phyloP scores from a whole-genome alignment of 2,329 filamentous ascomycete genomes.

The Bipolaris cookei region DNA sequence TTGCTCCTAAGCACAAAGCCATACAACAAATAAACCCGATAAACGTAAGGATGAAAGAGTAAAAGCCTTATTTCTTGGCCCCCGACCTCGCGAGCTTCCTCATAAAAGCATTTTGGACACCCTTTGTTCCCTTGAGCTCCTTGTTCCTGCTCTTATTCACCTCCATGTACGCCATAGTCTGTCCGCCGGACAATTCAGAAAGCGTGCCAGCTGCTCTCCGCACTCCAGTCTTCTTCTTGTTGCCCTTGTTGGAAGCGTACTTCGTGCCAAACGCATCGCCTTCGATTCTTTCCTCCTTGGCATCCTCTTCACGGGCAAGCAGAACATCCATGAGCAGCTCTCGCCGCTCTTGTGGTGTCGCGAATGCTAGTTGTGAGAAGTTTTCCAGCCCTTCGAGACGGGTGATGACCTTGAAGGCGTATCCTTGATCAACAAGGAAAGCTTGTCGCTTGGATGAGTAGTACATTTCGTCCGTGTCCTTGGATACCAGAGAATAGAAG shows the following conservation, averaged over 20 bases:
- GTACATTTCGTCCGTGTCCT: conserved; percentile 97
- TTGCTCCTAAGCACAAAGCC: too few species aligned
- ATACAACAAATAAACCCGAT: not conserved
- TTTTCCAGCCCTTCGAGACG: conserved; percentile 90
- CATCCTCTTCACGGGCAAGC: conserved; percentile 77
- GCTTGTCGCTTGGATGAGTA: conserved; percentile 97
- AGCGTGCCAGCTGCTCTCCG: conserved; percentile 84
- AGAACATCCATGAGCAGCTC: conserved; percentile 89
- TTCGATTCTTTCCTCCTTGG: conserved; percentile 72
- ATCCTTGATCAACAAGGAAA: conserved; percentile 96
- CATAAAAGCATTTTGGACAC: conserved; percentile 53
- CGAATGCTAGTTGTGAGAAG: conserved; percentile 79
- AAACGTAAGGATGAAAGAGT: not conserved
- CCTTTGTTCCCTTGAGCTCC: conserved; percentile 50
- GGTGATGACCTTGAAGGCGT: conserved; percentile 98
- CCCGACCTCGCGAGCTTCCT: conserved; percentile 48
- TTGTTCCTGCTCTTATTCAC: conserved; percentile 56
- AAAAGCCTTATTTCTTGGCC: conserved; percentile 8
- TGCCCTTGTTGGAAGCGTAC: conserved; percentile 48
- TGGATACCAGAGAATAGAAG: conserved; percentile 96
- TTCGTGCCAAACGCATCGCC: conserved; percentile 69
- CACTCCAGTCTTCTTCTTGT: conserved; percentile 65
- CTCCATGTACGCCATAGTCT: conserved; percentile 87
- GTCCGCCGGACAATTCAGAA: conserved; percentile 84
- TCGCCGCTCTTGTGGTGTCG: conserved; percentile 77